Evolutionary conservation across 495 filamentous ascomycete genomes (phyloP), one percentile per base, ranked within the genome.

Genomic region (Sporormia fimetaria): DNA sequence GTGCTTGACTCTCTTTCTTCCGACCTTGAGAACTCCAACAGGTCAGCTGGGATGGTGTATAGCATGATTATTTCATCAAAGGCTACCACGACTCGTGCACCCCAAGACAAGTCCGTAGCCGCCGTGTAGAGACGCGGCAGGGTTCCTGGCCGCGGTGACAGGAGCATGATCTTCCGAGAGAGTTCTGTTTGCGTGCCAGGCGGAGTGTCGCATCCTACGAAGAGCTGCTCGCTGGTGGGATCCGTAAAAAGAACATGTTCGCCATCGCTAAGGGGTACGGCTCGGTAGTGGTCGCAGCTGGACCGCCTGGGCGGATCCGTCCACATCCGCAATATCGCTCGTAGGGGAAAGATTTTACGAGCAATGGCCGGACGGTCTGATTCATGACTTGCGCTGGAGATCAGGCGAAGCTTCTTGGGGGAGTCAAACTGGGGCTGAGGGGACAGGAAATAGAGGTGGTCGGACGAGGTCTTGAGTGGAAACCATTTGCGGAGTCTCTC

Each of bases 221-320:
- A 81, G n/a, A 84, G 63, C 3, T 66, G 41, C 5, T 66, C 68
- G 14, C 67, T 72, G 5, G 60, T 60, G 3, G 79, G 78, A 42
- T 84, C 80, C 6, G 74, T 76, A 61, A 81, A 86, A 16, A 83
- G 59, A 22, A 86, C 64, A 45, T 83, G 76, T 27, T 72, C 64
- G 1, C 80, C 78, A 56, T 84, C 80, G 45, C 75, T 76, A 29
- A 83, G 61, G 0, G 81, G 81, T 3, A 81, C 60, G 4, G 80
- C 80, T 8, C 68, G 70, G 48, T 76, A 81, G 50, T 85, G 76
- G 49, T 83, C 77, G 20, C 65, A 70, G 41, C 67, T 65, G 0
- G 42, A 40, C 17, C 23, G 10, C 4, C 40, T 23, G 6, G 35
- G 9, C 2, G 34, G 33, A 8, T 32, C 24, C n/a, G 31, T 23